Evolutionary conservation across 768 basidiomycete genomes (phyloP).

Genomic region (Tremella yokohamensis): DNA sequence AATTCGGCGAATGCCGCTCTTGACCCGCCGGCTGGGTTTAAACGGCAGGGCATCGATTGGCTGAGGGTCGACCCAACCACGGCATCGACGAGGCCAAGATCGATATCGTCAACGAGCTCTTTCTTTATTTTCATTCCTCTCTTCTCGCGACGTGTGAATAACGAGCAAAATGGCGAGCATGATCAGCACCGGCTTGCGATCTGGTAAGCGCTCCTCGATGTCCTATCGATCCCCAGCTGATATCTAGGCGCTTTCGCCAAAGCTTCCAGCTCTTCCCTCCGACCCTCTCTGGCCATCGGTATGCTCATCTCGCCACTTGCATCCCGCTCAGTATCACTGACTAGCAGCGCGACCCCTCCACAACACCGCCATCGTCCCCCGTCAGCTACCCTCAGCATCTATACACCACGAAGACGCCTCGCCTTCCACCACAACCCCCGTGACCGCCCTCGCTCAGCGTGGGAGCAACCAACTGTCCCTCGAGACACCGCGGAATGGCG

Average conservation of each 20-base stretch:
- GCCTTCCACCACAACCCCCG: constrained; percentile 44
- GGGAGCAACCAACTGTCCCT: constrained; percentile 81
- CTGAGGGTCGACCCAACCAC: no score
- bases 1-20: no score
- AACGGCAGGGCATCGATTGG: no score
- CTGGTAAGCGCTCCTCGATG: constrained; percentile 12
- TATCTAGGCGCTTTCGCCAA: constrained; percentile 1
- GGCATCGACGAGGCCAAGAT: no score
- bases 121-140: background rate
- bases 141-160: no score
- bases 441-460: constrained; percentile 66
- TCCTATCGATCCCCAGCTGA: background rate
- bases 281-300: constrained; percentile 23
- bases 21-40: no score
- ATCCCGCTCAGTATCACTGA: background rate
- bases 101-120: no score
- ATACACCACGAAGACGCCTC: constrained; percentile 38
- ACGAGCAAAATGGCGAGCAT: constrained; percentile 23
- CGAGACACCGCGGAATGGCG: constrained; percentile 78
- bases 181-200: constrained; percentile 24
- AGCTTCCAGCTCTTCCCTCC: constrained; percentile 12
- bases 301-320: constrained; percentile 4
- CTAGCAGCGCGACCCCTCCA: constrained; percentile 34
- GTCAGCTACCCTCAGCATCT: constrained; percentile 40
- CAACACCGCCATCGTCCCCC: constrained; percentile 38